phyloP scores from a whole-genome alignment of 352 stramenopile genomes.

The Plasmopara halstedii region DNA sequence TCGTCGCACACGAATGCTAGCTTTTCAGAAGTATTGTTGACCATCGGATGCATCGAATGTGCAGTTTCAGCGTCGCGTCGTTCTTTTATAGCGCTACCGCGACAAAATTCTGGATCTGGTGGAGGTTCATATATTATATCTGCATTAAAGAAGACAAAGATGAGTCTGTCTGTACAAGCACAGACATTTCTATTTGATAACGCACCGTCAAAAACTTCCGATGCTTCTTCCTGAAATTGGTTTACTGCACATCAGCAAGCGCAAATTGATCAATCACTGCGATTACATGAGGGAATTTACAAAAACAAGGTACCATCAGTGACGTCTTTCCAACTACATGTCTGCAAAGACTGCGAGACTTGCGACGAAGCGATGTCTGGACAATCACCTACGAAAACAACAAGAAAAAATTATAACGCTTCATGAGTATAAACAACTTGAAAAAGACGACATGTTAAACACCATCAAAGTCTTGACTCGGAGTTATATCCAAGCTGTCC shows the following conservation, averaged over 20 bases:
- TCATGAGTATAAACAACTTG: neutral
- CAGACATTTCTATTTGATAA: slow-evolving; percentile 10
- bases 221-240: slow-evolving; percentile 47
- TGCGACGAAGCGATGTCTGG: slow-evolving; percentile 10
- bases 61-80: slow-evolving; percentile 1
- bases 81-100: slow-evolving; percentile 3
- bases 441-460: neutral
- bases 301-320: slow-evolving; percentile 21
- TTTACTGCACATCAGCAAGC: slow-evolving; percentile 22
- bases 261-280: slow-evolving; percentile 2
- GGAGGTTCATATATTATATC: slow-evolving; percentile 54
- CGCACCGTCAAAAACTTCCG: slow-evolving; percentile 66
- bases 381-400: slow-evolving; percentile 7
- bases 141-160: slow-evolving; percentile 10
- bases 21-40: slow-evolving; percentile 8
- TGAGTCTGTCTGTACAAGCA: neutral
- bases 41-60: neutral
- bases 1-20: slow-evolving; percentile 12
- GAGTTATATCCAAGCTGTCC: slow-evolving; percentile 49
- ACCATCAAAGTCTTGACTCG: slow-evolving; percentile 60
- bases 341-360: slow-evolving; percentile 21
- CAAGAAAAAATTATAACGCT: neutral
- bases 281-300: slow-evolving; percentile 2
- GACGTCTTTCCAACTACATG: slow-evolving; percentile 26
- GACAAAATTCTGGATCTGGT: slow-evolving; percentile 2